A percentile compares a stretch with the other conserved stretches of the same genome.
phyloP scores from a whole-genome alignment of 345 rosid species.

The Anacardium occidentale region DNA sequence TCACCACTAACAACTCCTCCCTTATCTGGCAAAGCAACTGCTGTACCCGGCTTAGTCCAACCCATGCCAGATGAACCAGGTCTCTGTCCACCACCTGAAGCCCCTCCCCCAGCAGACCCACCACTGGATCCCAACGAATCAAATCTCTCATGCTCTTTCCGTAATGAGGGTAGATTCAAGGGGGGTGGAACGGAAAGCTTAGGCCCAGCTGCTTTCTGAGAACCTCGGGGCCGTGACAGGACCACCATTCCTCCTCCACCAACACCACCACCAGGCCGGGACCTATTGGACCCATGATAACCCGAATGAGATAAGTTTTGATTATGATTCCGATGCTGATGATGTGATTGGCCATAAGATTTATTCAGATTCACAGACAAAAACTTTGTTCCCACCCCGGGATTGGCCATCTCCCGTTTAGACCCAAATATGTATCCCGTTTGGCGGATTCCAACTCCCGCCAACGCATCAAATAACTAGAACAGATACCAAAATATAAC shows the following conservation, averaged over 20 bases:
- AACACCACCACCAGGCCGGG: conserved; percentile 34
- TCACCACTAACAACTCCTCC: conserved; percentile 36
- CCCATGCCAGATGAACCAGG: conserved; percentile 84
- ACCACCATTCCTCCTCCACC: conserved; percentile 68
- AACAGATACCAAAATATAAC: conserved; percentile 20
- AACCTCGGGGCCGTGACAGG: conserved; percentile 88
- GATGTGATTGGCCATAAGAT: conserved; percentile 77
- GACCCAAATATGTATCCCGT: conserved; percentile 26
- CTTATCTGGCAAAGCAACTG: conserved; percentile 52
- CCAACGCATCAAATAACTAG: conserved; percentile 58
- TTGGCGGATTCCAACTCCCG: conserved; percentile 54
- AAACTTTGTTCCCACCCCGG: conserved; percentile 75
- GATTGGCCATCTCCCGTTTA: conserved; percentile 84
- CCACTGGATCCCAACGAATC: conserved; percentile 69
- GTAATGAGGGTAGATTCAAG: conserved; percentile 87
- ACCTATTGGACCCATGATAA: conserved; percentile 46
- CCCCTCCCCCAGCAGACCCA: conserved; percentile 63
- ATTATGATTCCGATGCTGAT: conserved; percentile 41
- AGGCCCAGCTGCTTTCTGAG: conserved; percentile 79
- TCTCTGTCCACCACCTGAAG: conserved; percentile 63
- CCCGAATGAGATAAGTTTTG: conserved; percentile 33
- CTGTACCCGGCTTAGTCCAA: conserved; percentile 75
- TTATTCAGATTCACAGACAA: conserved; percentile 84
- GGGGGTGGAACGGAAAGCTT: conserved; percentile 99
- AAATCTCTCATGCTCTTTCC: conserved; percentile 85